A percentile compares a stretch with the other conserved stretches of the same genome.
Evolutionary conservation across 164 flowering plant species (phyloP).

Genomic region (Vitis rotundifolia): DNA sequence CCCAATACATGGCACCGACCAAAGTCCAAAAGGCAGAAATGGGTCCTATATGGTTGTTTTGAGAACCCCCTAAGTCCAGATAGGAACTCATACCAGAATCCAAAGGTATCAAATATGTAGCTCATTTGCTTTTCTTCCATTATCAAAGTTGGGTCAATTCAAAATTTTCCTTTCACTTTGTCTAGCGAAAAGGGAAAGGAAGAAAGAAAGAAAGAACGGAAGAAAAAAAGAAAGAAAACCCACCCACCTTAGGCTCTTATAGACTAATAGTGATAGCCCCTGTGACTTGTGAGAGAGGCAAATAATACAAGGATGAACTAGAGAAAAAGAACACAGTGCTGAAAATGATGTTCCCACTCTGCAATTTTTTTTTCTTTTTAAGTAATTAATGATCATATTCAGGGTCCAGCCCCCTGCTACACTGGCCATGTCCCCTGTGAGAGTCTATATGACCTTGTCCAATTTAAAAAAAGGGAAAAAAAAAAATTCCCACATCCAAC

Average conservation of each 20-base stretch:
- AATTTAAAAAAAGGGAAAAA: too few species aligned
- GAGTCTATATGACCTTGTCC: too few species aligned
- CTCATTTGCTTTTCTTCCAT: slow-evolving; percentile 1
- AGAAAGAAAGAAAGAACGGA: not conserved
- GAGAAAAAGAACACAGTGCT: not conserved
- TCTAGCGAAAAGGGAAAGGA: not conserved
- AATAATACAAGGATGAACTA: slow-evolving; percentile 4
- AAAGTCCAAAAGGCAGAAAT: slow-evolving; percentile 12
- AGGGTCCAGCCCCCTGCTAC: not conserved
- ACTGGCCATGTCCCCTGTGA: too few species aligned
- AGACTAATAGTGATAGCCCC: not conserved
- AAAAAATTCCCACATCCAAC: not conserved
- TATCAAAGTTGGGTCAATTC: slow-evolving; percentile 6
- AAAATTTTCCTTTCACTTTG: not conserved
- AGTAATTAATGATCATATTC: not conserved
- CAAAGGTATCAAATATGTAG: not conserved
- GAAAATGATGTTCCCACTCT: slow-evolving; percentile 10
- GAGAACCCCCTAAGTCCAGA: not conserved
- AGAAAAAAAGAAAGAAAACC: not conserved
- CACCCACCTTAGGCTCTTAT: not conserved
- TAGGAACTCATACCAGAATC: slow-evolving; percentile 15
- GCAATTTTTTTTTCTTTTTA: not conserved
- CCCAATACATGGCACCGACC: slow-evolving; percentile 14
- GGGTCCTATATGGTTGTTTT: slow-evolving; percentile 11
- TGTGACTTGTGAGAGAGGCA: not conserved